Evolutionary conservation across 148 eudicot genomes (phyloP).

Genomic region (Linanthus parryae): DNA sequence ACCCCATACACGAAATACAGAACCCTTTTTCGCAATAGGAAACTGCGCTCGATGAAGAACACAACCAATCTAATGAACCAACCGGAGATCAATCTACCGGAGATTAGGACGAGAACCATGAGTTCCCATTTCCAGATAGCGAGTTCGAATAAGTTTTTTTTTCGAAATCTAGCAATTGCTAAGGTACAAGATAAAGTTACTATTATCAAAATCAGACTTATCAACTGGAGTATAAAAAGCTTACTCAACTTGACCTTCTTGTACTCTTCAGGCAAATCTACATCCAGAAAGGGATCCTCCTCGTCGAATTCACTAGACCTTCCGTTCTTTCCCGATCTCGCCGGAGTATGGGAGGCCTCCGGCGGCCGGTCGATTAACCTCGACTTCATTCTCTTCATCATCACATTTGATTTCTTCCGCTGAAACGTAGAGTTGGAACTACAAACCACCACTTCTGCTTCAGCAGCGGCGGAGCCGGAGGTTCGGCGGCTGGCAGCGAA

Average conservation of each 20-base stretch:
- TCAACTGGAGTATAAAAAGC: slow-evolving; percentile 32
- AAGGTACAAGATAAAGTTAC: slow-evolving; percentile 31
- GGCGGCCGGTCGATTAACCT: slow-evolving; percentile 48
- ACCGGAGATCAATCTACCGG: slow-evolving; percentile 7
- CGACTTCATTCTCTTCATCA: slow-evolving; percentile 43
- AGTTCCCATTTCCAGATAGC: slow-evolving; percentile 53
- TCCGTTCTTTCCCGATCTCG: slow-evolving; percentile 21
- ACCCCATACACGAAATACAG: slow-evolving; percentile 12
- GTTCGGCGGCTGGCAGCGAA: not conserved
- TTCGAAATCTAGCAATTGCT: slow-evolving; percentile 12
- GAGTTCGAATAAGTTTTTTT: slow-evolving; percentile 16
- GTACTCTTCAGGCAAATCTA: slow-evolving; percentile 35
- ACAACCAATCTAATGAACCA: slow-evolving; percentile 11
- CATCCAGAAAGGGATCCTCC: slow-evolving; percentile 32
- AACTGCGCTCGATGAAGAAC: slow-evolving; percentile 12
- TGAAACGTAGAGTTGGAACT: slow-evolving; percentile 49
- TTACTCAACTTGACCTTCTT: slow-evolving; percentile 16
- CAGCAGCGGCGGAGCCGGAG: no score
- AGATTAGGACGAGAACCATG: slow-evolving; percentile 30
- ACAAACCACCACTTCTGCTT: slow-evolving; percentile 50
- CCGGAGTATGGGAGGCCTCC: no score
- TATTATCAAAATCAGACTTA: slow-evolving; percentile 25
- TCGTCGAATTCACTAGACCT: slow-evolving; percentile 59
- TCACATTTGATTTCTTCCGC: slow-evolving; percentile 24
- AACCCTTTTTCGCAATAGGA: slow-evolving; percentile 8